phyloP scores from a whole-genome alignment of 805 yeast species.

The Sungouiozyma intestinalis region DNA sequence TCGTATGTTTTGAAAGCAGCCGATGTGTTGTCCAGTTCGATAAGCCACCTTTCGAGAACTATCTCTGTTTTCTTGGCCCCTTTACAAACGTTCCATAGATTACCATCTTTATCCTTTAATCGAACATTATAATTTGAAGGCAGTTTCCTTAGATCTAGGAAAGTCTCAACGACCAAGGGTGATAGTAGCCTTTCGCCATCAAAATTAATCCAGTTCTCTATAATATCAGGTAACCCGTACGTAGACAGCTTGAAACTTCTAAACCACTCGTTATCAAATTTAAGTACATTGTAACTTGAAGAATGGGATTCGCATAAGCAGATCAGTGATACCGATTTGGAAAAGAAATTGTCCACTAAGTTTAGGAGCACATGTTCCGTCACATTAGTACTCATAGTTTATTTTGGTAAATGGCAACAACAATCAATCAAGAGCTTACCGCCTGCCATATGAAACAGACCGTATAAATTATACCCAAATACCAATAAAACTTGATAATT shows the following conservation, averaged over 20 bases:
- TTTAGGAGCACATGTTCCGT: slow-evolving; percentile 19
- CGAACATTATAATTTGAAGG: slow-evolving; percentile 48
- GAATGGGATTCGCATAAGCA: slow-evolving; percentile 29
- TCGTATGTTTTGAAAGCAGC: slow-evolving; percentile 27
- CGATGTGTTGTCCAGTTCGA: slow-evolving; percentile 53
- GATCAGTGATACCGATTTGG: slow-evolving; percentile 50
- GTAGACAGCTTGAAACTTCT: slow-evolving; percentile 1
- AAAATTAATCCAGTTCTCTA: slow-evolving; percentile 56
- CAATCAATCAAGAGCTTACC: too few relatives aligned
- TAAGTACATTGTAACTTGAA: slow-evolving; percentile 3
- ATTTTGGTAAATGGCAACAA: too few relatives aligned
- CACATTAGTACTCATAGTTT: neutral
- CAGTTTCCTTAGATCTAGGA: slow-evolving; percentile 53
- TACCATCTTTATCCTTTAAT: slow-evolving; percentile 43
- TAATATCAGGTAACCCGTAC: slow-evolving; percentile 14
- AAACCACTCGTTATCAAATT: slow-evolving; percentile 9
- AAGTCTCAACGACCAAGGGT: slow-evolving; percentile 81
- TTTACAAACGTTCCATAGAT: slow-evolving; percentile 46
- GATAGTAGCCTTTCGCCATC: slow-evolving; percentile 41
- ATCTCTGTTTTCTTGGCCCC: slow-evolving; percentile 65
- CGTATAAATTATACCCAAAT: neutral
- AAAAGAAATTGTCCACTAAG: slow-evolving; percentile 51
- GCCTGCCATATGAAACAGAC: too few relatives aligned
- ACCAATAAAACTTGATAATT: neutral
- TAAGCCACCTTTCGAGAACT: slow-evolving; percentile 89